Conservation (phyloP, 2,329 filamentous ascomycete genomes). For the Epicoccum nigrum region DNA sequence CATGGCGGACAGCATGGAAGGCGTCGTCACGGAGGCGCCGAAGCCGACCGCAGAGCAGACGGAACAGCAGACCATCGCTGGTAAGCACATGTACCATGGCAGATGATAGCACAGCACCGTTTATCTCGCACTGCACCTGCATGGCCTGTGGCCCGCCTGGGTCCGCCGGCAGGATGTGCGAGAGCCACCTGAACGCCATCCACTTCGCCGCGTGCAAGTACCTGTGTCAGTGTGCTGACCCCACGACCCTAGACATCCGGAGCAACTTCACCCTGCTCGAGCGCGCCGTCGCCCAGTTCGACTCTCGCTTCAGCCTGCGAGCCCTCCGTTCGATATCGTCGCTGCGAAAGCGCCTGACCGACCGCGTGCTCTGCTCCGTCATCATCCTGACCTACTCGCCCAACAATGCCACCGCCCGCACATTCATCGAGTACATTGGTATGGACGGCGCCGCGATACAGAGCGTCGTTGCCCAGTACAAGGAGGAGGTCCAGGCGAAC, state of each 20-base stretch:
- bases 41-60: conserved; percentile 50
- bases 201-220: conserved; percentile 37
- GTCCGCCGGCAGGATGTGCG: conserved; percentile 36
- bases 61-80: conserved; percentile 48
- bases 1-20: conserved; percentile 61
- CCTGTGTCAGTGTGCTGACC: conserved; percentile 41
- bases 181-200: conserved; percentile 38
- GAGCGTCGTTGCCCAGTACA: conserved; percentile 55
- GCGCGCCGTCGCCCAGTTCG: conserved; percentile 89
- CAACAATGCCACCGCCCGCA: conserved; percentile 70
- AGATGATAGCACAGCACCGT: conserved; percentile 20
- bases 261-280: conserved; percentile 91
- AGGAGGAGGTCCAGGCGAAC: conserved; percentile 70
- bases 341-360: conserved; percentile 86
- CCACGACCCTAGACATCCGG: conserved; percentile 76
- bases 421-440: conserved; percentile 72
- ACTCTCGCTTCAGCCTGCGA: conserved; percentile 91
- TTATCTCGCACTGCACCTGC: conserved; percentile 32
- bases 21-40: conserved; percentile 51
- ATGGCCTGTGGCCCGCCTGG: conserved; percentile 26
- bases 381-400: conserved; percentile 80
- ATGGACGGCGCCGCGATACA: conserved; percentile 69
- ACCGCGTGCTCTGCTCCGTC: conserved; percentile 79
- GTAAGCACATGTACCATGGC: conserved; percentile 32
- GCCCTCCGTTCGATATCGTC: conserved; percentile 95